These are phyloP conservation scores for Botryotinia narcissicola DNA, from an alignment of 2,329 filamentous ascomycete genomes.

Conservation along the genomic window DNA sequence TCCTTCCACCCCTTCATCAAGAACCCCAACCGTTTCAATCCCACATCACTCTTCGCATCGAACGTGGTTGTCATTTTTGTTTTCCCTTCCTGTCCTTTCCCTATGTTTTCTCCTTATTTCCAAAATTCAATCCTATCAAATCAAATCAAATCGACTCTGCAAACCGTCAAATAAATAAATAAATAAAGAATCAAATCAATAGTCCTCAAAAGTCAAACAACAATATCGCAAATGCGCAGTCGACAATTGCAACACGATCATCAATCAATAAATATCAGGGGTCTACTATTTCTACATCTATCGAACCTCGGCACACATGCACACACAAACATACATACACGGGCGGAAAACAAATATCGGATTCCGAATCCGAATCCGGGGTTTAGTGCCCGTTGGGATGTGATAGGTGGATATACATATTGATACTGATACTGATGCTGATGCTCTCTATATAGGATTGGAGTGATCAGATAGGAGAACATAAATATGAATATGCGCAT, in stretches of 20 bases:
- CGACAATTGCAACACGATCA: too few relatives aligned
- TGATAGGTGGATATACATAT: not conserved
- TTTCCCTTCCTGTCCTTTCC: not conserved
- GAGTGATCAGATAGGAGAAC: not conserved
- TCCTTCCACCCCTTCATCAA: slow-evolving; percentile 1
- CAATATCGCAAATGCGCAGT: too few relatives aligned
- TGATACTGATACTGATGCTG: not conserved
- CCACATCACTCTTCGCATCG: not conserved
- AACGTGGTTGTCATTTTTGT: not conserved
- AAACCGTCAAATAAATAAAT: too few relatives aligned
- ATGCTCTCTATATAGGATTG: not conserved
- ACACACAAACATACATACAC: too few relatives aligned
- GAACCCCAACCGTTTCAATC: not conserved
- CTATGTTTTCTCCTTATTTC: too few relatives aligned
- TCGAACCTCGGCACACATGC: not conserved
- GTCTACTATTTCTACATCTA: not conserved
- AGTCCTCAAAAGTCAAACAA: too few relatives aligned
- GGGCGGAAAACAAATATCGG: not conserved
- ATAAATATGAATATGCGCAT: not conserved
- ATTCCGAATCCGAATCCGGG: not conserved
- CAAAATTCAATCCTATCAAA: too few relatives aligned
- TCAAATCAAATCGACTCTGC: too few relatives aligned
- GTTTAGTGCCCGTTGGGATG: not conserved
- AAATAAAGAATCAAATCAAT: too few relatives aligned
- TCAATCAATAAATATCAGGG: too few relatives aligned